Percentiles rank a stretch among this genome's conserved stretches.
Conservation (phyloP, 805 yeast species). For the Isabelozyma gotoi region DNA sequence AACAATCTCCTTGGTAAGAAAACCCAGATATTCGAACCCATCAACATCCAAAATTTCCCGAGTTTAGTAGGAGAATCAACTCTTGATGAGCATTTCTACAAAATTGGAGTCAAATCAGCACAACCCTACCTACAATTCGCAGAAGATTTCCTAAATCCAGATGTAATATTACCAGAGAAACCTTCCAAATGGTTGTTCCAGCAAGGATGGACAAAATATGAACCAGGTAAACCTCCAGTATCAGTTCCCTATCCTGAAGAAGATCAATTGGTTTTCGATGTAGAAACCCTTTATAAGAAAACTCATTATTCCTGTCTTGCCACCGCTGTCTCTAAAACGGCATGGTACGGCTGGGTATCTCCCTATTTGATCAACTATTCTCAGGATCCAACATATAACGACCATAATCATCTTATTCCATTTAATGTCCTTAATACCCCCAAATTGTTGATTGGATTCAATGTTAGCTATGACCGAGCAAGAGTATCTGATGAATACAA, state of each 20-base stretch:
- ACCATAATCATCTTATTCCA: slow-evolving; percentile 72
- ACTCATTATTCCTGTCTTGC: slow-evolving; percentile 80
- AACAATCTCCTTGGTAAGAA: slow-evolving; percentile 76
- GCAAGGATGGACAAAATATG: slow-evolving; percentile 85
- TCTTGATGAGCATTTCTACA: slow-evolving; percentile 83
- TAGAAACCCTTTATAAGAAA: slow-evolving; percentile 77
- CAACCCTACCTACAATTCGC: slow-evolving; percentile 61
- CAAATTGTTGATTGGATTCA: slow-evolving; percentile 82
- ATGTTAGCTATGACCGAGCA: slow-evolving; percentile 88
- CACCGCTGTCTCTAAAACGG: slow-evolving; percentile 68
- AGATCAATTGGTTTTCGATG: slow-evolving; percentile 78
- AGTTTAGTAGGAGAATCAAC: slow-evolving; percentile 62
- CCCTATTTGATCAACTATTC: slow-evolving; percentile 70
- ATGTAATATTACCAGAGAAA: slow-evolving; percentile 29
- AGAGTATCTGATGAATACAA: slow-evolving; percentile 81
- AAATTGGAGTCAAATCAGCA: slow-evolving; percentile 58
- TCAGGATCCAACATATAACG: slow-evolving; percentile 22
- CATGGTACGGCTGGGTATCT: slow-evolving; percentile 96
- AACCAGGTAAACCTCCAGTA: slow-evolving; percentile 49
- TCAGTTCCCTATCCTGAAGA: slow-evolving; percentile 71
- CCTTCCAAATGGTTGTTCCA: slow-evolving; percentile 48
- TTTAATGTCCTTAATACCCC: slow-evolving; percentile 49
- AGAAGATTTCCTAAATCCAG: slow-evolving; percentile 34
- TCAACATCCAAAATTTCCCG: slow-evolving; percentile 61
- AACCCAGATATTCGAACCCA: slow-evolving; percentile 62